Evolutionary conservation across 257 asterid species (phyloP), one percentile per base, ranked within the genome.

Genomic region (Solanum clarkiae): DNA sequence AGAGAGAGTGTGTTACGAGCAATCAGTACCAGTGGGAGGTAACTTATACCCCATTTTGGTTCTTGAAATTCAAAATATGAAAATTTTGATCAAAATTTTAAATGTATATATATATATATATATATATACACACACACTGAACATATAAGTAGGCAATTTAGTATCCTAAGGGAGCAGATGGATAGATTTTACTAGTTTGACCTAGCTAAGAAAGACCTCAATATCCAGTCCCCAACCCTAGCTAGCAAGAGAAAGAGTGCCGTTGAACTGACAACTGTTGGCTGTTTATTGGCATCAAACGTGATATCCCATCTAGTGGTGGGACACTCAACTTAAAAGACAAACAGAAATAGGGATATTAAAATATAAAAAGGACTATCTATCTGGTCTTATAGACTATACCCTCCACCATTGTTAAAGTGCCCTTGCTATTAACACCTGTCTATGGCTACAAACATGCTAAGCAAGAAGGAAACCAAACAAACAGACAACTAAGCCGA

Each of bases 381-480:
- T 20, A 24, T 75, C 44, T 75, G 49, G 8, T 49, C 15, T 65
- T 14, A 14, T 49, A 26, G 18, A 14, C 22, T 24, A 49, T 13
- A 24, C 10, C 20, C 60, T 45, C 24, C 88, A 66, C 81, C 84
- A 57, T 60, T 85, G 88, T 84, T 86, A 90, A 74, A 65, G 59
- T 86, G 85, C 82, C 84, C 85, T 45, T 26, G 62, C 68, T 17
- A 40, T 32, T 88, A 88, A 88, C 89, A 91, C 88, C 90, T 88
- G 91, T 85, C 87, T 80, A 26, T 65, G 84, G 85, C 83, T 7
- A 75, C 56, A 51, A 82, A 71, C 87, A 91, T 89, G 90, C 85
- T 83, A 87, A 77, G 82, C 80, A 81, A 66, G 63, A 66, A 77
- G 90, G 91, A 89, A 88, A 89, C 88, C 90, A 83, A 72, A 75